Conservation (phyloP, 2,329 filamentous ascomycete genomes). For the Exophiala bonariae region DNA sequence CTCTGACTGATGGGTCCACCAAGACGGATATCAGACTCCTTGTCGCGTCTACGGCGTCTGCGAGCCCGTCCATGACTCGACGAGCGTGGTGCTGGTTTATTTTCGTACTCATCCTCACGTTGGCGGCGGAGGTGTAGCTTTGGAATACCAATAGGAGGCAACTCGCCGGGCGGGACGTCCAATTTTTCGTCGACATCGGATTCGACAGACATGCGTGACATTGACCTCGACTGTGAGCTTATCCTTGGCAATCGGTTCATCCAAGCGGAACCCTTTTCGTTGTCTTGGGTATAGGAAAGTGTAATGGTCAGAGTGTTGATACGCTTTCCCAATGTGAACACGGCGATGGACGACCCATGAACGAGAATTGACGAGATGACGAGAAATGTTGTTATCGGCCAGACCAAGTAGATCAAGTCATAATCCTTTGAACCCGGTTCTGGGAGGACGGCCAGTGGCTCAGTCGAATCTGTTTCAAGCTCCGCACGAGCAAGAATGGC, state of each 20-base stretch:
- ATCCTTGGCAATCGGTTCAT: slow-evolving; percentile 86
- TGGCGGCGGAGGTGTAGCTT: slow-evolving; percentile 80
- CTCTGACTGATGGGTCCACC: slow-evolving; percentile 89
- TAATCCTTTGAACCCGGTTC: slow-evolving; percentile 59
- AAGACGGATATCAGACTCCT: slow-evolving; percentile 70
- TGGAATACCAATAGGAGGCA: slow-evolving; percentile 71
- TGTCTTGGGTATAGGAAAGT: slow-evolving; percentile 90
- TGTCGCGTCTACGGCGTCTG: slow-evolving; percentile 65
- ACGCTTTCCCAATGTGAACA: slow-evolving; percentile 95
- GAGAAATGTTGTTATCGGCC: slow-evolving; percentile 93
- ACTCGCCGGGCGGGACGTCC: slow-evolving; percentile 65
- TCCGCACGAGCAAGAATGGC: slow-evolving; percentile 93
- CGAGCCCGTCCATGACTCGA: slow-evolving; percentile 43
- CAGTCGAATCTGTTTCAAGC: slow-evolving; percentile 72
- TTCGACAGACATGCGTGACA: slow-evolving; percentile 70
- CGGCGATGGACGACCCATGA: slow-evolving; percentile 95
- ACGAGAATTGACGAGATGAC: slow-evolving; percentile 93
- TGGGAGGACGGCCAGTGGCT: slow-evolving; percentile 67
- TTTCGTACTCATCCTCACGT: slow-evolving; percentile 67
- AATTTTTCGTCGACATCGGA: slow-evolving; percentile 50
- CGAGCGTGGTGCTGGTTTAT: slow-evolving; percentile 55
- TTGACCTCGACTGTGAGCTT: slow-evolving; percentile 78
- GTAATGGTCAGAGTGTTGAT: slow-evolving; percentile 96
- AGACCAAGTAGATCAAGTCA: slow-evolving; percentile 79
- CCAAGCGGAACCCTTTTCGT: slow-evolving; percentile 87